A percentile compares a stretch with the other conserved stretches of the same genome.
Evolutionary conservation across 208 protist genomes (phyloP).

Genomic region (Trichomonas vaginalis): DNA sequence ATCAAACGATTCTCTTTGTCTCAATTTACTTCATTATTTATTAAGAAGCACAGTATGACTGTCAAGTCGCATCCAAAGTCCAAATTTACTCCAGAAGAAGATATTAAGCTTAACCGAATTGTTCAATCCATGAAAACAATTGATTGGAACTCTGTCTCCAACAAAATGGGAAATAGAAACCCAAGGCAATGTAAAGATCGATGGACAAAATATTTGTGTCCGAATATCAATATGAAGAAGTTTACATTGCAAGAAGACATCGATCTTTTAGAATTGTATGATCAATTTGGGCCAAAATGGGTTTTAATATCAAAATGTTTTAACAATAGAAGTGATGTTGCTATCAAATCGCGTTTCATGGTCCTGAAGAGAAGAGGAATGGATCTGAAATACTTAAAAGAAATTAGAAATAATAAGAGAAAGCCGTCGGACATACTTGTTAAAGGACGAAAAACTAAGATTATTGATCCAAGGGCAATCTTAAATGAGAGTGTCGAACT

Average conservation of each 20-base stretch:
- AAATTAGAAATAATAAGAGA: too few relatives aligned
- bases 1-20: too few relatives aligned
- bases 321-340: not conserved
- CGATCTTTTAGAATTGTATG: not conserved
- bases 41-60: too few relatives aligned
- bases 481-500: too few relatives aligned
- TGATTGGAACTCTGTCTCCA: not conserved
- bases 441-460: too few relatives aligned
- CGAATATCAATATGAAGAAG: not conserved
- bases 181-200: not conserved
- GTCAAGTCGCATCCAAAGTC: not conserved
- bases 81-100: not conserved
- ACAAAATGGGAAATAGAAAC: not conserved
- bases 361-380: not conserved
- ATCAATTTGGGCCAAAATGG: not conserved
- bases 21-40: too few relatives aligned
- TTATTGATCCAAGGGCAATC: too few relatives aligned
- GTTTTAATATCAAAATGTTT: not conserved
- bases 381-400: too few relatives aligned
- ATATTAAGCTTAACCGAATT: not conserved
- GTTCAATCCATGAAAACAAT: not conserved
- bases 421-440: too few relatives aligned
- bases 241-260: not conserved
- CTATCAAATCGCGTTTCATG: not conserved
- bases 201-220: not conserved